A percentile compares a stretch with the other conserved stretches of the same genome.
These are phyloP conservation scores for Vaccinium darrowii DNA, from an alignment of 148 eudicot species.

Conservation along the genomic window DNA sequence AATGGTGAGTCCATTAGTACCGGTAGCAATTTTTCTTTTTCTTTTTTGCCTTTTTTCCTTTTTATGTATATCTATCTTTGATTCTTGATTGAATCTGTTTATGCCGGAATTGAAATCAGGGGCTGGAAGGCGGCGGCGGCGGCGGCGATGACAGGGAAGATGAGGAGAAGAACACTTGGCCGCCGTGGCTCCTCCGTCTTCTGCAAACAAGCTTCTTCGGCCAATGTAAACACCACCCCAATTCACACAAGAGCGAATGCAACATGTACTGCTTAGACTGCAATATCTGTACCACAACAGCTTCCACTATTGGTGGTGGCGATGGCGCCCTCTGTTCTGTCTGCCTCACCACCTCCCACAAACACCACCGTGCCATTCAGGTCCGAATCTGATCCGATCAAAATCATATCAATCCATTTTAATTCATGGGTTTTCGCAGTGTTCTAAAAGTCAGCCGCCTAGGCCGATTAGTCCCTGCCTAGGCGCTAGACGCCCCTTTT, in stretches of 20 bases:
- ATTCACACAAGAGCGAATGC: conserved; percentile 56
- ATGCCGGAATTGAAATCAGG: not conserved
- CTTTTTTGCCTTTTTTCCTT: not conserved
- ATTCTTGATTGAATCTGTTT: not conserved
- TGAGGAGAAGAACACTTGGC: conserved; percentile 25
- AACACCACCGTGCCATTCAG: conserved; percentile 51
- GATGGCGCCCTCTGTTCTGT: conserved; percentile 47
- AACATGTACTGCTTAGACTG: conserved; percentile 58
- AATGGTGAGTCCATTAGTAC: not conserved
- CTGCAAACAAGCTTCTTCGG: conserved; percentile 45
- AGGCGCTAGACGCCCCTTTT: too few species aligned
- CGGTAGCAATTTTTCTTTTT: not conserved
- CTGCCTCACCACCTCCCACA: conserved; percentile 38
- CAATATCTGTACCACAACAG: not conserved
- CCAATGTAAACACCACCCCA: conserved; percentile 46
- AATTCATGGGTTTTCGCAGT: not conserved
- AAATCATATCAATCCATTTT: not conserved
- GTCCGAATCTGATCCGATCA: conserved; percentile 14
- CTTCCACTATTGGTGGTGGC: not conserved
- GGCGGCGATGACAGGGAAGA: not conserved
- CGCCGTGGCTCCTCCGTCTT: conserved; percentile 44
- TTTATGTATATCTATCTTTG: not conserved
- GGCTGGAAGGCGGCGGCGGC: not conserved
- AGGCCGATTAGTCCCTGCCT: too few species aligned
- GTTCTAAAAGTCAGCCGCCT: too few species aligned